Evolutionary conservation across 306 rosid genomes (phyloP).

Genomic region (Carpinus viminea): DNA sequence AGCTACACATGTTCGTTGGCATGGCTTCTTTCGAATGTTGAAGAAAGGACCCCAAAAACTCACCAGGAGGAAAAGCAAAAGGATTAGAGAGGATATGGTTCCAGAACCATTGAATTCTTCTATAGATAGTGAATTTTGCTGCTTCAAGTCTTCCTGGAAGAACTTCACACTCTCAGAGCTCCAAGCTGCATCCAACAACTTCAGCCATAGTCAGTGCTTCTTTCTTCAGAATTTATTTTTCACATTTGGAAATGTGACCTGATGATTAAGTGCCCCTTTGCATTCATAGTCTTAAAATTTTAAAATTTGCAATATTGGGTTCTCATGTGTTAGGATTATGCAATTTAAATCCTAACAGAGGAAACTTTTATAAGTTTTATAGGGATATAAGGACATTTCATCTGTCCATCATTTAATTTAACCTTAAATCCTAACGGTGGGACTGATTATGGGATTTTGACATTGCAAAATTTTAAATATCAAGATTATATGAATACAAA

Average conservation of each 20-base stretch:
- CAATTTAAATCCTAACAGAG: too few species aligned
- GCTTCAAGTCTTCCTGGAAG: slow-evolving; percentile 86
- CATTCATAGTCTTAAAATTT: too few species aligned
- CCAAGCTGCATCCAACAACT: slow-evolving; percentile 67
- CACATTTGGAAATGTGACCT: neutral
- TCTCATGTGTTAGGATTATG: too few species aligned
- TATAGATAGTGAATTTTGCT: slow-evolving; percentile 49
- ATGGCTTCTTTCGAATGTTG: slow-evolving; percentile 58
- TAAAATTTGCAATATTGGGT: too few species aligned
- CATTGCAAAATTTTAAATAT: too few species aligned
- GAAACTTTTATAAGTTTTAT: too few species aligned
- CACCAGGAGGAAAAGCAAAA: slow-evolving; percentile 72
- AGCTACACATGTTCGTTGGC: slow-evolving; percentile 37
- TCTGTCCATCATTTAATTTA: too few species aligned
- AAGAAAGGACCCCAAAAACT: slow-evolving; percentile 76
- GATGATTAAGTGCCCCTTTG: too few species aligned
- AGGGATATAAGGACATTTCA: too few species aligned
- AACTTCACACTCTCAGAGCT: slow-evolving; percentile 66
- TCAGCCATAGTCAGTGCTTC: slow-evolving; percentile 57
- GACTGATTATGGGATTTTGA: too few species aligned
- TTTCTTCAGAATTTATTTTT: slow-evolving; percentile 8
- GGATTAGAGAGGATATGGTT: slow-evolving; percentile 61
- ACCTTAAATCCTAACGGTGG: too few species aligned
- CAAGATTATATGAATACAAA: too few species aligned
- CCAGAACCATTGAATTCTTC: slow-evolving; percentile 45